phyloP scores from a whole-genome alignment of 1,139 yeast genomes.

The Kurtzmaniella natalensis region DNA sequence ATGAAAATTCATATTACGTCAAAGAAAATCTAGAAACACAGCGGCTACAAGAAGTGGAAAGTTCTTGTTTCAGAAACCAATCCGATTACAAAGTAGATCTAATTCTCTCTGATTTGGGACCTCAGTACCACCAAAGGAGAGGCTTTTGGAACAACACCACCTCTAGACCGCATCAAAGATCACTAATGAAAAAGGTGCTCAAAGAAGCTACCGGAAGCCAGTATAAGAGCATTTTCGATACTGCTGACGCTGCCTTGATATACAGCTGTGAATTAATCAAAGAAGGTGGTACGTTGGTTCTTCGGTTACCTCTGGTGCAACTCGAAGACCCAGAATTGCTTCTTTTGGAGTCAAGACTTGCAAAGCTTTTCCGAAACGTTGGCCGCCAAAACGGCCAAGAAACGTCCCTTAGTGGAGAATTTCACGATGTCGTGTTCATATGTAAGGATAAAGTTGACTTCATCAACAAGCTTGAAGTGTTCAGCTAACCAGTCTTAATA shows the following conservation, averaged over 20 bases:
- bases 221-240: slow-evolving; percentile 42
- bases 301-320: slow-evolving; percentile 68
- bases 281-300: slow-evolving; percentile 67
- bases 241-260: slow-evolving; percentile 87
- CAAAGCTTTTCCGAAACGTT: slow-evolving; percentile 57
- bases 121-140: slow-evolving; percentile 59
- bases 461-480: slow-evolving; percentile 47
- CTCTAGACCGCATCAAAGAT: slow-evolving; percentile 59
- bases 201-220: slow-evolving; percentile 18
- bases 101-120: slow-evolving; percentile 84
- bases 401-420: not conserved
- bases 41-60: too few species aligned
- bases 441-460: slow-evolving; percentile 46
- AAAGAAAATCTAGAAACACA: slow-evolving; percentile 1
- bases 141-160: slow-evolving; percentile 72
- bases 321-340: slow-evolving; percentile 48
- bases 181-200: slow-evolving; percentile 22
- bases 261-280: slow-evolving; percentile 66
- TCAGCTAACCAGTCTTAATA: too few species aligned
- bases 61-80: too few species aligned
- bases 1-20: slow-evolving; percentile 1
- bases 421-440: slow-evolving; percentile 70
- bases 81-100: slow-evolving; percentile 43
- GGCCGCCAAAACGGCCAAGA: slow-evolving; percentile 18
- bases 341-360: slow-evolving; percentile 52